Base-by-base conservation (phyloP, 331 rosid species). In the Quercus lobata region DNA sequence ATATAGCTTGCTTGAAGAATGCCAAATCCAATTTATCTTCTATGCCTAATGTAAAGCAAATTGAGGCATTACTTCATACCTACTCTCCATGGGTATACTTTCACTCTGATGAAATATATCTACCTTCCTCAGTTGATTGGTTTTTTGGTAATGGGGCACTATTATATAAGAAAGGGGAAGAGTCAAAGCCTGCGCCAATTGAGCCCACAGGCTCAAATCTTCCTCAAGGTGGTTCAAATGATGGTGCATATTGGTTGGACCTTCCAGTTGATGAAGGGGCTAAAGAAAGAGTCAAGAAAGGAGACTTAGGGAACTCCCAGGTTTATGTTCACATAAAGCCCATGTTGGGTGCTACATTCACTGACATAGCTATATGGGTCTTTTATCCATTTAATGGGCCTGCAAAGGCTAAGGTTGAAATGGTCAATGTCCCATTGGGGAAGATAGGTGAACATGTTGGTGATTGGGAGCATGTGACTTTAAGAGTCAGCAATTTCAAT, bases 371-470 rank as follows among this genome's bases (percentile, higher is more conserved):
- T 17, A 71, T 80, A 61, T 93, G 98, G 97, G 17, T 91, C 3
- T 93, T 91, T 79, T 91, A 88, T 80, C 97, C 95, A 2, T 93
- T 91, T 76, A 93, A 93, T 69, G 98, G 98, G 0, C 90, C 97
- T 0, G 88, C 83, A 0, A 87, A 77, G 65, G 93, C 90, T 5
- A 91, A 90, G 81, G 87, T 90, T 3, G 90, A 87, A 25, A 30
- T 79, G 12, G 7, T 93, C 44, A 81, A 87, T 46, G 21, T 93
- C 5, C 16, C 95, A 2, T 35, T 91, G 14, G 93, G 90, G 72
- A 84, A 76, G 15, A 87, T 91, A 15, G 97, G 98, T 7, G 89
- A 93, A 65, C 98, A 91, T 60, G 52, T 93, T 0, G 97, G 97
- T 0, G 93, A 93, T 21, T 91, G 97, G 95, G 97, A 93, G 62